phyloP scores from a whole-genome alignment of 768 basidiomycete genomes.

The Rossbeevera mucosa region DNA sequence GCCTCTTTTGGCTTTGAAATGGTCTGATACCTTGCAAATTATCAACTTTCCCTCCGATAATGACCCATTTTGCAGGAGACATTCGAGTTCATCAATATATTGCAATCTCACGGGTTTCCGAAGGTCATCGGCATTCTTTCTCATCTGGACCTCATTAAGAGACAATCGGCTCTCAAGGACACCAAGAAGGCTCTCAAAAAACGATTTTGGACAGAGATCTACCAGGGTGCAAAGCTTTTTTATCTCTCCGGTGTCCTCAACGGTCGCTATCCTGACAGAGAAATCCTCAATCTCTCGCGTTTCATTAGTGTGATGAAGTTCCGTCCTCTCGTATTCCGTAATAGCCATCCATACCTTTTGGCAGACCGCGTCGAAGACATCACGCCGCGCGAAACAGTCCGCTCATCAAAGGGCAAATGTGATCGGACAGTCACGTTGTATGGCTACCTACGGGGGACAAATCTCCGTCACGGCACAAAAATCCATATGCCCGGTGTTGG shows the following conservation, averaged over 20 bases:
- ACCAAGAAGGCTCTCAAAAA: conserved; percentile 96
- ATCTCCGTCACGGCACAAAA: conserved; percentile 67
- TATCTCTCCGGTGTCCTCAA: conserved; percentile 96
- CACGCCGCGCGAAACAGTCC: conserved; percentile 79
- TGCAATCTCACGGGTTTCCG: conserved; percentile 96
- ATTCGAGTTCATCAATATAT: conserved; percentile 96
- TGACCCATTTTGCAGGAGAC: conserved; percentile 66
- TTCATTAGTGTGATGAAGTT: conserved; percentile 99
- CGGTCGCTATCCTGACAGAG: conserved; percentile 94
- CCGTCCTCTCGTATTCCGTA: conserved; percentile 93
- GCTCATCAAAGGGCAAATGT: conserved; percentile 77
- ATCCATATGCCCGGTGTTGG: conserved; percentile 96
- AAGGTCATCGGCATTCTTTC: conserved; percentile 96
- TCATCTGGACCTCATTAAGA: conserved; percentile 96
- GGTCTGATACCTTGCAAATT: conserved; percentile 46
- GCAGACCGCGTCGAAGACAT: conserved; percentile 94
- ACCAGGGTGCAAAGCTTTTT: conserved; percentile 97
- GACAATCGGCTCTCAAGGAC: conserved; percentile 73
- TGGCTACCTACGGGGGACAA: conserved; percentile 91
- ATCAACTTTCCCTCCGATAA: not conserved
- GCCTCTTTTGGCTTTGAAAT: conserved; percentile 98
- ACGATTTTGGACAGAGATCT: conserved; percentile 99
- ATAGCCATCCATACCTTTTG: conserved; percentile 90
- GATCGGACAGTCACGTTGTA: conserved; percentile 93
- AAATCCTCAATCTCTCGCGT: conserved; percentile 92